Evolutionary conservation across 192 early-diverging fungal species (phyloP).

Genomic region (Linnemannia exigua): DNA sequence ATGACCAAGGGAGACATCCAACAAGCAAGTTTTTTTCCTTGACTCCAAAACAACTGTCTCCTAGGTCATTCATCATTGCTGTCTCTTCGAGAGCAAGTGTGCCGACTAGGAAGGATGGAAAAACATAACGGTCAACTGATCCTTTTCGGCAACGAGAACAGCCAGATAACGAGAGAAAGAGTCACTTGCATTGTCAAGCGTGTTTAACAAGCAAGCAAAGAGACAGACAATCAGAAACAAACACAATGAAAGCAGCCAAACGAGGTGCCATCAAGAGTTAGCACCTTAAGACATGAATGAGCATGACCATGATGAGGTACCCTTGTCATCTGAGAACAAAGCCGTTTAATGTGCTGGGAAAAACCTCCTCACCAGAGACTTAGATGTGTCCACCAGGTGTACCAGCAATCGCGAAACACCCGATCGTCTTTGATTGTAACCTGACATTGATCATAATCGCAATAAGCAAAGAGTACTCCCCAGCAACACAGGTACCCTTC

Average conservation of each 20-base stretch:
- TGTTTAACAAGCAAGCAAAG: background rate
- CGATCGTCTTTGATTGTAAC: conserved; percentile 3
- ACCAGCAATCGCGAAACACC: background rate
- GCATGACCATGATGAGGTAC: background rate
- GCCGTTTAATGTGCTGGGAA: background rate
- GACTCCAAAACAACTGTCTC: background rate
- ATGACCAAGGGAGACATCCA: background rate
- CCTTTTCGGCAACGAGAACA: background rate
- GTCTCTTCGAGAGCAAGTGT: background rate
- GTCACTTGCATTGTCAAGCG: background rate
- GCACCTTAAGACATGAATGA: background rate
- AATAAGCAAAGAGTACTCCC: background rate
- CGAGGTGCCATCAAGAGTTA: background rate
- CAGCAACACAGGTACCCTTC: background rate
- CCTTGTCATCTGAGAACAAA: background rate
- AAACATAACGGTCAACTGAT: background rate
- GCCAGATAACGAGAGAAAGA: background rate
- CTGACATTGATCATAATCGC: background rate
- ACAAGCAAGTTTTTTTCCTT: background rate
- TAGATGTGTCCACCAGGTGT: background rate
- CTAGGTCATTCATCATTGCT: background rate
- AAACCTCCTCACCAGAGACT: background rate
- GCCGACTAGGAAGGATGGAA: no score
- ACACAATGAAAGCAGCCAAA: background rate
- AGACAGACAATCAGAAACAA: background rate